Conservation (phyloP, 2,329 filamentous ascomycete species). For the Cladosporium sp. region DNA sequence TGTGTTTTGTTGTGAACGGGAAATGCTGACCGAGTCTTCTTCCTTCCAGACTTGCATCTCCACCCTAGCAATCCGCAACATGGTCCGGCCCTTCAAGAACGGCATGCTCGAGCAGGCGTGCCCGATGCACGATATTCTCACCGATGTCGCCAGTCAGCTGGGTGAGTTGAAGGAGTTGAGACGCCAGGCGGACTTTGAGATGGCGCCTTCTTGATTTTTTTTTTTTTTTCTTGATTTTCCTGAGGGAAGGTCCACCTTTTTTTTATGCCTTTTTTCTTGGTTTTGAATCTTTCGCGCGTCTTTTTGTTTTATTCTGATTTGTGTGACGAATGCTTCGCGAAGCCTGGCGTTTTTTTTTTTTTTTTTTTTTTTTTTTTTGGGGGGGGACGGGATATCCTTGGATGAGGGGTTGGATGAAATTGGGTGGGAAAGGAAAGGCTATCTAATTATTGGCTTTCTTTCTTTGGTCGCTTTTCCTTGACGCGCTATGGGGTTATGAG, state of each 20-base stretch:
- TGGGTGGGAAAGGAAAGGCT: too few species aligned
- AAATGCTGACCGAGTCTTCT: not conserved
- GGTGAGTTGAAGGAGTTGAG: slow-evolving; percentile 61
- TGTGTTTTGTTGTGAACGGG: too few species aligned
- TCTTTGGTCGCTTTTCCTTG: too few species aligned
- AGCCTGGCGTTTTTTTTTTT: too few species aligned
- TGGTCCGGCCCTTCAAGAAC: slow-evolving; percentile 66
- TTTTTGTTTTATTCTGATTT: too few species aligned
- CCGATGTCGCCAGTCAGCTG: slow-evolving; percentile 57
- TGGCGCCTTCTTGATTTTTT: slow-evolving; percentile 18
- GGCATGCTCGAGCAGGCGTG: slow-evolving; percentile 69
- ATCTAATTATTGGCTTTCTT: too few species aligned
- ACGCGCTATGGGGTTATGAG: too few species aligned
- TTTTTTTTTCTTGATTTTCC: too few species aligned
- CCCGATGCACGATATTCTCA: slow-evolving; percentile 70
- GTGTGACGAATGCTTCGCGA: too few species aligned
- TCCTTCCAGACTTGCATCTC: slow-evolving; percentile 67
- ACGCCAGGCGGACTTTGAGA: slow-evolving; percentile 20
- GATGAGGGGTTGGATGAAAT: too few species aligned
- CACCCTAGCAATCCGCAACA: slow-evolving; percentile 73
- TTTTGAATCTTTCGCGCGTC: not conserved
- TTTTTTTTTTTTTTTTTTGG: too few species aligned
- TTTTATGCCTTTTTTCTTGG: not conserved
- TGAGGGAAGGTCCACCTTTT: not conserved
- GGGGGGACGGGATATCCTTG: too few species aligned